Evolutionary conservation across 108 stramenopile species (phyloP).

Genomic region (Nitzschia putrida): DNA sequence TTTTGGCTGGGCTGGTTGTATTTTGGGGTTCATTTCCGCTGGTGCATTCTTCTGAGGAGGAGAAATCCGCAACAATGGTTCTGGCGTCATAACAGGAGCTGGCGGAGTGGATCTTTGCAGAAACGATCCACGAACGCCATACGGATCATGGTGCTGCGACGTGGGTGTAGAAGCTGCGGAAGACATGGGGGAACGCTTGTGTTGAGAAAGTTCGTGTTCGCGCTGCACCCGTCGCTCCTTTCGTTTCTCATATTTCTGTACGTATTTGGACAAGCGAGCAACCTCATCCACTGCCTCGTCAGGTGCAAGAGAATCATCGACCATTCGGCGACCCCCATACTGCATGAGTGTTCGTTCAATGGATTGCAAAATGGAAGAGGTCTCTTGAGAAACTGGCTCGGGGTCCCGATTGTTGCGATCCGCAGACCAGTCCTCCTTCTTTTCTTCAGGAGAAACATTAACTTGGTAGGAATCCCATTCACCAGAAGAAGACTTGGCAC

Average conservation of each 20-base stretch:
- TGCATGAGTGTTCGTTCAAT: constrained; percentile 14
- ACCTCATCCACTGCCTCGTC: constrained; percentile 35
- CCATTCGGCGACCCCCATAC: background rate
- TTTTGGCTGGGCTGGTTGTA: no score
- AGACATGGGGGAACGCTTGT: no score
- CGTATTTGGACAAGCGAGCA: constrained; percentile 33
- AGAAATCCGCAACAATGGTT: no score
- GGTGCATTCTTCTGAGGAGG: no score
- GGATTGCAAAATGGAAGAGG: constrained; percentile 10
- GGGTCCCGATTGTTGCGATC: constrained; percentile 5
- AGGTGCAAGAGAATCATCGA: constrained; percentile 2
- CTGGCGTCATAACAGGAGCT: no score
- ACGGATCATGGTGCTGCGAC: background rate
- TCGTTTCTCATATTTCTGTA: constrained; percentile 41
- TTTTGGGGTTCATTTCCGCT: no score
- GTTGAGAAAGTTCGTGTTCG: no score
- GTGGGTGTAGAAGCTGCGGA: background rate
- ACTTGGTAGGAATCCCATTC: constrained; percentile 29
- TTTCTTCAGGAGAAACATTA: constrained; percentile 18
- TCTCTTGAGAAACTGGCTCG: background rate
- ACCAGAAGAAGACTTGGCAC: constrained; percentile 2
- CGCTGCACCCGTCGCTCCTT: constrained; percentile 24
- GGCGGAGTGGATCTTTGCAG: background rate
- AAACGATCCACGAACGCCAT: background rate
- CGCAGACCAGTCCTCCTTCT: constrained; percentile 24